phyloP scores from a whole-genome alignment of 495 filamentous ascomycete genomes.

The Podospora sp. region DNA sequence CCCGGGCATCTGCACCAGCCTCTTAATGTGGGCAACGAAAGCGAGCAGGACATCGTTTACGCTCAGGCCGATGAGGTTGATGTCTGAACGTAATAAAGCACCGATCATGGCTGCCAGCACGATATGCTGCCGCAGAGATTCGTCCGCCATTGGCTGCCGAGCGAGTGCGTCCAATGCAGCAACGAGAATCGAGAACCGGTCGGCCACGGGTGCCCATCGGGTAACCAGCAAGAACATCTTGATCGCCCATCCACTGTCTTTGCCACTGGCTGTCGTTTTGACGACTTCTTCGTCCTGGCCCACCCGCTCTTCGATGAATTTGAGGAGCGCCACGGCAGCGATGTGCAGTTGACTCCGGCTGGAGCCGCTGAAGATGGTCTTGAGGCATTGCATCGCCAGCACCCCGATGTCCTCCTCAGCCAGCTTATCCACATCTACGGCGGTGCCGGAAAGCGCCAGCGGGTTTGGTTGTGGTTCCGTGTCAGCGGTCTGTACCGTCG shows the following conservation, averaged over 20 bases:
- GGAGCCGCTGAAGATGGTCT: constrained; percentile 74
- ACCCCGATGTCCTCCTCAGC: constrained; percentile 86
- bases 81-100: constrained; percentile 78
- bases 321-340: constrained; percentile 68
- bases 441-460: constrained; percentile 68
- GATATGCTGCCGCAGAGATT: constrained; percentile 67
- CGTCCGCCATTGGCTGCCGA: constrained; percentile 63
- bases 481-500: constrained; percentile 74
- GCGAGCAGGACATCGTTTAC: constrained; percentile 89
- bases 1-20: constrained; percentile 67
- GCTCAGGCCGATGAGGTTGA: constrained; percentile 91
- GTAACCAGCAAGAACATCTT: constrained; percentile 75
- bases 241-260: constrained; percentile 70
- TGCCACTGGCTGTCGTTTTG: constrained; percentile 35
- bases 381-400: constrained; percentile 77
- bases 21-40: constrained; percentile 75
- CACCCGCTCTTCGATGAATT: constrained; percentile 67
- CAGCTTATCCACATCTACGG: constrained; percentile 79
- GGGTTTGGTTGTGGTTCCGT: constrained; percentile 67
- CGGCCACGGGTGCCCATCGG: constrained; percentile 86
- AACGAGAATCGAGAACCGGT: constrained; percentile 83
- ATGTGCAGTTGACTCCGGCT: constrained; percentile 75
- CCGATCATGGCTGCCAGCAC: constrained; percentile 73
- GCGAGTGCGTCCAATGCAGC: constrained; percentile 75
- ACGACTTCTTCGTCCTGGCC: constrained; percentile 51